Evolutionary conservation across 192 early-diverging fungal genomes (phyloP), one percentile per base, ranked within the genome.

Genomic region (Umbelopsis sp.): DNA sequence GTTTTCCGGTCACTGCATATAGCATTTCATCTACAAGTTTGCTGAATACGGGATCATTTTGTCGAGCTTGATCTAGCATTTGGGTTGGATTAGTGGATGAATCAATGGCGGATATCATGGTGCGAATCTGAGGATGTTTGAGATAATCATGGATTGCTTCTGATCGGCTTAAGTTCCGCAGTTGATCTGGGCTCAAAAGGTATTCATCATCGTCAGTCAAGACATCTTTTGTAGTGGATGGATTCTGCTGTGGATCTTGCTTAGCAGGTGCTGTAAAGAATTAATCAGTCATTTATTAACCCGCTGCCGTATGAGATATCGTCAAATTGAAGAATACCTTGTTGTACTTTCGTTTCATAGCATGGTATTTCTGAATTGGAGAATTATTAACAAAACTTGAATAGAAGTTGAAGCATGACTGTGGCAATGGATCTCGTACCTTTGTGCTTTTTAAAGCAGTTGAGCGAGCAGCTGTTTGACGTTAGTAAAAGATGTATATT

Each of bases 361-460:
- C 68, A 70, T 29, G 68, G 68, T 16, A 25, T 70, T 16, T 70
- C 68, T 70, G 38, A 49, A 21, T 5, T 50, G 44, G 43, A 20
- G 2, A n/a, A 45, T 17, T 4, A 70, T 0, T 22, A 50, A 17
- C 10, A 38, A 11, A 26, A 45, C 36, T 21, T 10, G 38, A 29
- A 10, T 11, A 21, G 21, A 12, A 44, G 66, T n/a, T 4, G 17
- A 36, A 4, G 25, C 5, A 21, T 52, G 68, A 38, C n/a, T 12
- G 16, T 17, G 45, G 47, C 16, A 66, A 29, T 20, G n/a, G 47
- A 49, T 49, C 47, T 49, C 16, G 16, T 17, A 78, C 77, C 71
- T 74, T 78, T 78, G 45, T 78, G 77, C 62, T 70, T 56, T 12
- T 78, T 78, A 17, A 70, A 78, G 41, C 77, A 78, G 22, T 38